A percentile compares a stretch with the other conserved stretches of the same genome.
Evolutionary conservation across 108 stramenopile species (phyloP).

Genomic region (Poteriospumella lacustris): DNA sequence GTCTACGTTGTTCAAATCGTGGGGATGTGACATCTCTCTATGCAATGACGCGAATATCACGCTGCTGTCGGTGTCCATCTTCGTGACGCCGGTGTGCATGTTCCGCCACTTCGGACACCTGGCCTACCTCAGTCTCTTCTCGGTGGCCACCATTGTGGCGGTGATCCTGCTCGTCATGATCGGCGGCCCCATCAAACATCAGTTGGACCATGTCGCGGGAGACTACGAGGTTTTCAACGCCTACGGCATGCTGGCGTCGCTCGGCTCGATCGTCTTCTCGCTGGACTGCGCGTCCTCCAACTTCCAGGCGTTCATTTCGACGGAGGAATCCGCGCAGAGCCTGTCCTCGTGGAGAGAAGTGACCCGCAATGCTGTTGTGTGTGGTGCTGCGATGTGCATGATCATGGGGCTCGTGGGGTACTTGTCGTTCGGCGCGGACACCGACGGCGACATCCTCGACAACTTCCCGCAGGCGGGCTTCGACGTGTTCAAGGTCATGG

Average conservation of each 20-base stretch:
- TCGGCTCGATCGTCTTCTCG: slow-evolving; percentile 43
- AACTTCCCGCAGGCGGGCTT: slow-evolving; percentile 27
- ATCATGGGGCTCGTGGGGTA: slow-evolving; percentile 39
- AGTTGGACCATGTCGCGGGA: too few species aligned
- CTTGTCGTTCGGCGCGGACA: slow-evolving; percentile 33
- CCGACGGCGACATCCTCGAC: slow-evolving; percentile 36
- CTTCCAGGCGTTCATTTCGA: slow-evolving; percentile 37
- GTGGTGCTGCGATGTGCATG: slow-evolving; percentile 31
- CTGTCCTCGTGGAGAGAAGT: too few species aligned
- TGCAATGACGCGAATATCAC: slow-evolving; percentile 21
- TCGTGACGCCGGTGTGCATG: slow-evolving; percentile 37
- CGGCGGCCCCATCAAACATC: slow-evolving; percentile 30
- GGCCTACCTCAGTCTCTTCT: not conserved
- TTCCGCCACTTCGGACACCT: slow-evolving; percentile 32
- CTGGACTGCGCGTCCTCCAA: slow-evolving; percentile 32
- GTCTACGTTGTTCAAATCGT: not conserved
- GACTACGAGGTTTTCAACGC: too few species aligned
- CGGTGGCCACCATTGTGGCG: slow-evolving; percentile 24
- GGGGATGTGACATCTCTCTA: too few species aligned
- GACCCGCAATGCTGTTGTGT: not conserved
- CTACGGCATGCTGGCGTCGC: slow-evolving; percentile 22
- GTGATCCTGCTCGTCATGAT: slow-evolving; percentile 34
- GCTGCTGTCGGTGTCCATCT: slow-evolving; percentile 22
- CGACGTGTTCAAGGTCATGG: slow-evolving; percentile 28
- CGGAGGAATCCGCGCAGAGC: too few species aligned